These are phyloP conservation scores for Brassica carinata DNA, from an alignment of 345 rosid species.

Conservation along the genomic window DNA sequence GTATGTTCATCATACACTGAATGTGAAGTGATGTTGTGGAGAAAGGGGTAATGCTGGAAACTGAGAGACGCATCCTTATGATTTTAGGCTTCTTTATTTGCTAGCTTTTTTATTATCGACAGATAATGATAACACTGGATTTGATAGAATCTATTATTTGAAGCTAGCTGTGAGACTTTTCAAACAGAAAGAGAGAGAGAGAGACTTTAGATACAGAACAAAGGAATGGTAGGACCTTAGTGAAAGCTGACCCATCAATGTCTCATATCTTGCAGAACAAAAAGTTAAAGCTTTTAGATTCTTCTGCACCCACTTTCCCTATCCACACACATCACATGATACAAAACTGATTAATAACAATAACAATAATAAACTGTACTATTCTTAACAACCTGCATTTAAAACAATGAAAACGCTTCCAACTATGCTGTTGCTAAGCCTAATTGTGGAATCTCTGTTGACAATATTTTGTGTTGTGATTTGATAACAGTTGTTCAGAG, in stretches of 20 bases:
- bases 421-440: background rate
- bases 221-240: constrained; percentile 39
- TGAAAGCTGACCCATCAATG: constrained; percentile 49
- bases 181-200: constrained; percentile 28
- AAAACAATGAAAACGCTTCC: background rate
- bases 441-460: background rate
- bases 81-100: constrained; percentile 27
- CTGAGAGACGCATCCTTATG: constrained; percentile 33
- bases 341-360: background rate
- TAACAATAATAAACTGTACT: background rate
- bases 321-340: constrained; percentile 47
- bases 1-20: background rate
- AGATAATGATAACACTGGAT: constrained; percentile 36
- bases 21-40: constrained; percentile 19
- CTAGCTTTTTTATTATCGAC: background rate
- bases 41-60: constrained; percentile 43
- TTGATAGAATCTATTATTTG: constrained; percentile 37
- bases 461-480: background rate
- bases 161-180: constrained; percentile 37
- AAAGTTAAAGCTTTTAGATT: constrained; percentile 49
- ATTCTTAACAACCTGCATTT: constrained; percentile 4
- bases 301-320: constrained; percentile 58
- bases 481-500: constrained; percentile 46
- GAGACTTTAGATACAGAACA: constrained; percentile 14
- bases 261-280: constrained; percentile 38